phyloP scores from a whole-genome alignment of 352 stramenopile genomes.

The Phytopythium litorale region DNA sequence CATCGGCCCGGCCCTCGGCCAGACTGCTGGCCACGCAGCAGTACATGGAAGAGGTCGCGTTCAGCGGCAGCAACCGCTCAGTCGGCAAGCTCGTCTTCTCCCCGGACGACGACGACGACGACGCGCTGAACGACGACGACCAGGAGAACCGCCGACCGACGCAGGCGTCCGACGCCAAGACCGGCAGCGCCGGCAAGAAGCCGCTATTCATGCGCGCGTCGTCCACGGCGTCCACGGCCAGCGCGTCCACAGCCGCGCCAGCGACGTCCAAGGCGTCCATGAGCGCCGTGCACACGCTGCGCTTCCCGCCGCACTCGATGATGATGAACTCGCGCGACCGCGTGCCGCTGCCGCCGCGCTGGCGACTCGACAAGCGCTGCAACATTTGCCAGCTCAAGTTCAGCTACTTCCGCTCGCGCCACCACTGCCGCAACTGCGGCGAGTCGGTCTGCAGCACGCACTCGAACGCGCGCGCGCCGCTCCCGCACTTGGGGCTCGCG shows the following conservation, averaged over 20 bases:
- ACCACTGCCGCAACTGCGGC: slow-evolving; percentile 88
- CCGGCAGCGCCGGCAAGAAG: background rate
- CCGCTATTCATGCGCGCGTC: slow-evolving; percentile 4
- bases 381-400: slow-evolving; percentile 86
- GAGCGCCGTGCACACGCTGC: slow-evolving; percentile 19
- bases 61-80: slow-evolving; percentile 23
- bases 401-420: slow-evolving; percentile 79
- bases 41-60: slow-evolving; percentile 20
- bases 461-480: slow-evolving; percentile 57
- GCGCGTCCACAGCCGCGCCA: slow-evolving; percentile 8
- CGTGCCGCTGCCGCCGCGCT: slow-evolving; percentile 52
- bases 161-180: slow-evolving; percentile 4
- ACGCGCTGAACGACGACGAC: background rate
- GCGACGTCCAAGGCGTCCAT: slow-evolving; percentile 11
- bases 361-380: slow-evolving; percentile 73
- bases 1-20: slow-evolving; percentile 33
- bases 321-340: slow-evolving; percentile 20
- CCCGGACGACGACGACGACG: slow-evolving; percentile 3
- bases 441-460: slow-evolving; percentile 83
- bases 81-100: slow-evolving; percentile 6
- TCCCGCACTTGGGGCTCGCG: slow-evolving; percentile 57
- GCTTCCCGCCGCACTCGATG: slow-evolving; percentile 17
- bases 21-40: slow-evolving; percentile 49
- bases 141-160: background rate
- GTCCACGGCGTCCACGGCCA: slow-evolving; percentile 5